Evolutionary conservation across 2,329 filamentous ascomycete species (phyloP), one percentile per base, ranked within the genome.

Genomic region (Fusarium nurragi): DNA sequence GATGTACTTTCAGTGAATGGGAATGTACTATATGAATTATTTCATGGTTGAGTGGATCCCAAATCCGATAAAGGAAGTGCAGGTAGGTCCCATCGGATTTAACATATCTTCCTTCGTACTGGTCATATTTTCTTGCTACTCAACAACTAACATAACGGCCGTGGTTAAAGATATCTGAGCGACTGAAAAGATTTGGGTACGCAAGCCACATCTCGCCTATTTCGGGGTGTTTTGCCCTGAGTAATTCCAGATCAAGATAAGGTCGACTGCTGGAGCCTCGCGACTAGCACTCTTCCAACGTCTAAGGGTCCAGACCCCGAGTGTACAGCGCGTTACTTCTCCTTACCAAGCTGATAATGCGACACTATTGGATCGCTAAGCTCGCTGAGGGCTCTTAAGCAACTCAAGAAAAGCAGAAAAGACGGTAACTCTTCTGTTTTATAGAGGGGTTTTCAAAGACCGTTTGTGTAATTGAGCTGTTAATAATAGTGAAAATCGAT

Each of bases 281-380:
- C 26, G 26, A 14, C 26, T 5, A 30, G 11, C 13, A 30, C 26
- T 10, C 10, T 14, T 30, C 10, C 26, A n/a, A n/a, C n/a, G n/a
- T n/a, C 36, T 41, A 11, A 25, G 3, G 32, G 48, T 45, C 58
- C 4, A 61, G 58, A 60, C 43, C 49, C 18, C 12, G 16, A 21
- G n/a, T 30, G 11, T 53, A 21, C 54, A 47, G 19, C 23, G 16
- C 21, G 13, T 51, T 47, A 53, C 59, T 47, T 41, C 48, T 47
- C 47, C 59, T 47, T 41, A 48, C 54, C 47, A 61, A 60, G 54
- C 32, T 30, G 45, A 45, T 56, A 50, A 25, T 18, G 38, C 32
- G n/a, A 18, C 21, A 60, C 48, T 61, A 61, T 49, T 49, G 41
- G n/a, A 30, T 18, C 22, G 23, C 40, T 32, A 48, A 26, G 22